Evolutionary conservation across 169 alveolate species (phyloP).

Genomic region (Pseudocohnilembus persalinus): DNA sequence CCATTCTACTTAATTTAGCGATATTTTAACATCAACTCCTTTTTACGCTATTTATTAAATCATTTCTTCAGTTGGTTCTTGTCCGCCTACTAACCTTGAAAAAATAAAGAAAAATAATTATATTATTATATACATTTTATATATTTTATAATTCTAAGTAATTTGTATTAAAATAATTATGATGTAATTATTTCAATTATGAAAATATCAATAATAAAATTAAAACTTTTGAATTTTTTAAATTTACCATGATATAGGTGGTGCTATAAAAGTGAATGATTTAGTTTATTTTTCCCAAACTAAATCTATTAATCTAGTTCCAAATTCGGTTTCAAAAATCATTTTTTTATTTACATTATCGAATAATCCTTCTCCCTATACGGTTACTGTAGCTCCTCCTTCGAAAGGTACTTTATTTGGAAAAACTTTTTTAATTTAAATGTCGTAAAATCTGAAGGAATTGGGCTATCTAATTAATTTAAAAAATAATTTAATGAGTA

Average conservation of each 20-base stretch:
- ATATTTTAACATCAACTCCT: conserved; percentile 63
- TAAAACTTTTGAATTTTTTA: conserved; percentile 3
- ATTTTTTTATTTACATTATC: conserved; percentile 80
- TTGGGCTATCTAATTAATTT: conserved; percentile 56
- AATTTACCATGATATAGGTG: conserved; percentile 73
- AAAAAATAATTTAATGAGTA: conserved; percentile 32
- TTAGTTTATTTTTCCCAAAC: conserved; percentile 82
- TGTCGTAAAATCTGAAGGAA: conserved; percentile 78
- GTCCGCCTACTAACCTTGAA: conserved; percentile 66
- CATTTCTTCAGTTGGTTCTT: conserved; percentile 58
- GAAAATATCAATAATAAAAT: conserved; percentile 33
- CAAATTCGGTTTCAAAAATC: conserved; percentile 64
- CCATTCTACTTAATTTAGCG: conserved; percentile 84
- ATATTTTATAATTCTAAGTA: not conserved
- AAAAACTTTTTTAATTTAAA: conserved; percentile 65
- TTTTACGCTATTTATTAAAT: conserved; percentile 29
- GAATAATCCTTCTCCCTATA: conserved; percentile 84
- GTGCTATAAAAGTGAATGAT: conserved; percentile 71
- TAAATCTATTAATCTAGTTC: conserved; percentile 79
- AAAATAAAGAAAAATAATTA: not conserved
- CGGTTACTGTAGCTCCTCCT: conserved; percentile 73
- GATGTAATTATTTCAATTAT: conserved; percentile 36
- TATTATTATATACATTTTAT: not conserved
- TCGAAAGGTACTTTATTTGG: conserved; percentile 80
- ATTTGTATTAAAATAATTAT: conserved; percentile 3